phyloP scores from a whole-genome alignment of 495 filamentous ascomycete genomes.

The Parathielavia appendiculata region DNA sequence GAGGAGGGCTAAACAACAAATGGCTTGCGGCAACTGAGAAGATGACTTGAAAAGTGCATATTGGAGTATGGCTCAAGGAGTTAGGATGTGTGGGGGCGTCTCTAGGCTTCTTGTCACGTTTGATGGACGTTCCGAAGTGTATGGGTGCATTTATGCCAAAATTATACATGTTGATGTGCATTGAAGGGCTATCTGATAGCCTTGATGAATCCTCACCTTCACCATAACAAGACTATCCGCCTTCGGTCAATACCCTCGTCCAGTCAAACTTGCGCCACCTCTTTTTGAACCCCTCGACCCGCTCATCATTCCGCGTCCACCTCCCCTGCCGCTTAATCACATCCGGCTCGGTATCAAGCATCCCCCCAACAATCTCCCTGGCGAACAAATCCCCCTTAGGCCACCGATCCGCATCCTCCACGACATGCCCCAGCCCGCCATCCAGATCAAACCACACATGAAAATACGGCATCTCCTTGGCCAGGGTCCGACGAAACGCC shows the following conservation, averaged over 20 bases:
- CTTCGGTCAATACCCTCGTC: constrained; percentile 69
- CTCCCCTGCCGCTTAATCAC: constrained; percentile 87
- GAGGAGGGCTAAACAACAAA: constrained; percentile 57
- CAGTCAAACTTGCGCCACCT: constrained; percentile 93
- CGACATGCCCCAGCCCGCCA: constrained; percentile 86
- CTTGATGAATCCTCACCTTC: not conserved
- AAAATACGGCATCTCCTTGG: constrained; percentile 98
- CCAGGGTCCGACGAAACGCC: constrained; percentile 77
- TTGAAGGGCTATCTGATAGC: too few species aligned
- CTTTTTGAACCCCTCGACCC: constrained; percentile 75
- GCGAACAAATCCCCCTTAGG: constrained; percentile 92
- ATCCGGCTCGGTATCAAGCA: constrained; percentile 78
- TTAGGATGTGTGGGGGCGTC: constrained; percentile 5
- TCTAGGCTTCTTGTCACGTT: not conserved
- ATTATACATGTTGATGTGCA: too few species aligned
- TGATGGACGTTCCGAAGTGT: not conserved
- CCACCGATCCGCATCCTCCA: constrained; percentile 85
- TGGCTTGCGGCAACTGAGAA: not conserved
- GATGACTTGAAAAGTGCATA: not conserved
- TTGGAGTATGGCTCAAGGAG: constrained; percentile 4
- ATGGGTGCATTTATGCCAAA: not conserved
- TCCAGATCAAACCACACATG: constrained; percentile 94
- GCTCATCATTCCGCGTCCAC: constrained; percentile 70
- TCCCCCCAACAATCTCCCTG: constrained; percentile 84
- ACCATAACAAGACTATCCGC: not conserved